These are phyloP conservation scores for Euryodendron excelsum DNA, from an alignment of 148 eudicot genomes.

Conservation along the genomic window DNA sequence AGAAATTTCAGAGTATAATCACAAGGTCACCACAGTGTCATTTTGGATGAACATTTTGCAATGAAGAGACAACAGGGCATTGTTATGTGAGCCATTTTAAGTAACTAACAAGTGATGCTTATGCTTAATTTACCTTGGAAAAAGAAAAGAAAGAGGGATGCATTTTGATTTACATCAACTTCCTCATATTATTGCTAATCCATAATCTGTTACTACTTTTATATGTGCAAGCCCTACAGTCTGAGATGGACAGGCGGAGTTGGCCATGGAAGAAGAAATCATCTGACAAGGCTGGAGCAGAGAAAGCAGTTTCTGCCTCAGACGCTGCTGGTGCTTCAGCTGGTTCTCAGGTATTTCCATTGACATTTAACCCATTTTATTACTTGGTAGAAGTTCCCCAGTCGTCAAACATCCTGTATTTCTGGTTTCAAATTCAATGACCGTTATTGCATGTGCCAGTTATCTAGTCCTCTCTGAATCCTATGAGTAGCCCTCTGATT, in stretches of 20 bases:
- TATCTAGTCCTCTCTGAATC: background rate
- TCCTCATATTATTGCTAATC: background rate
- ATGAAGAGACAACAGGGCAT: background rate
- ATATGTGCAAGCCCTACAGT: constrained; percentile 15
- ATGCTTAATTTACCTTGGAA: background rate
- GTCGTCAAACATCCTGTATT: background rate
- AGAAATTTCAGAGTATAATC: no score
- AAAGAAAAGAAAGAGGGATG: background rate
- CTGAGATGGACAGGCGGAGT: constrained; percentile 78
- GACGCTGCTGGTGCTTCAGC: constrained; percentile 55
- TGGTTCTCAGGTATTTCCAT: constrained; percentile 55
- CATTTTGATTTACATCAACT: background rate
- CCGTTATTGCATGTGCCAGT: background rate
- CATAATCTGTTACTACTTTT: background rate
- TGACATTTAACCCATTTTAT: background rate
- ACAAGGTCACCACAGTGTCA: background rate
- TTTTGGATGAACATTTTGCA: background rate
- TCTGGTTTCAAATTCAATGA: background rate
- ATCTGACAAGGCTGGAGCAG: constrained; percentile 70
- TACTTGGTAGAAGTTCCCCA: background rate
- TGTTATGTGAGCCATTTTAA: background rate
- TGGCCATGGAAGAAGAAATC: constrained; percentile 99
- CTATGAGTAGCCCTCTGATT: background rate
- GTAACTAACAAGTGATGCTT: background rate
- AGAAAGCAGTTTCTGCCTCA: constrained; percentile 49